Evolutionary conservation across 2,329 filamentous ascomycete genomes (phyloP).

Genomic region (Sclerotinia subarctica): DNA sequence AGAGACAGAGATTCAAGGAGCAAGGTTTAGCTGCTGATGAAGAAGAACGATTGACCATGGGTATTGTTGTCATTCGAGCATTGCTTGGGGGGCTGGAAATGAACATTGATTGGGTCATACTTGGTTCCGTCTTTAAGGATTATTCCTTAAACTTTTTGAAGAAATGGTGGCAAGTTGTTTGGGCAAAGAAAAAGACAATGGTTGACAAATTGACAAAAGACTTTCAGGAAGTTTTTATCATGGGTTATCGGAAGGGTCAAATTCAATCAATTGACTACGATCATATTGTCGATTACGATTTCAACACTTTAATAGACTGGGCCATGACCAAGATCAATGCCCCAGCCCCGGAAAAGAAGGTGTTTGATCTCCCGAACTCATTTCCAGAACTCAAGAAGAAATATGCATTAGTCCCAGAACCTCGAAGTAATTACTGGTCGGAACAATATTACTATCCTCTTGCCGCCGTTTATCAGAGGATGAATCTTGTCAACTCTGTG

Average conservation of each 20-base stretch:
- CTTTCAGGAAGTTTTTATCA: conserved; percentile 64
- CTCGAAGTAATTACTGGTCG: conserved; percentile 32
- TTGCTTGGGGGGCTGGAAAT: conserved; percentile 59
- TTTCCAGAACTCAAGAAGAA: conserved; percentile 45
- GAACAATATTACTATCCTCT: conserved; percentile 46
- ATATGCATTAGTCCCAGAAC: conserved; percentile 35
- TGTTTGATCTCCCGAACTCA: conserved; percentile 48
- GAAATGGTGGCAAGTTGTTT: conserved; percentile 54
- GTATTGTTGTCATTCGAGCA: conserved; percentile 56
- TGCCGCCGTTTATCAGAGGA: conserved; percentile 44
- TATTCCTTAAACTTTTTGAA: conserved; percentile 51
- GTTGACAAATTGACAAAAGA: conserved; percentile 57
- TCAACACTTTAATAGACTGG: conserved; percentile 65
- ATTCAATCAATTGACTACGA: conserved; percentile 62
- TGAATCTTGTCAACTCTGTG: conserved; percentile 43
- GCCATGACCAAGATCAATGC: conserved; percentile 46
- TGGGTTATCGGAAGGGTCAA: conserved; percentile 61
- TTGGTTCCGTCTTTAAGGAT: conserved; percentile 54
- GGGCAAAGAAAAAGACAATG: conserved; percentile 50
- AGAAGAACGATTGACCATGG: conserved; percentile 51
- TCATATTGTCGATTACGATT: conserved; percentile 63
- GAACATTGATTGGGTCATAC: conserved; percentile 58
- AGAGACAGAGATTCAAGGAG: conserved; percentile 34
- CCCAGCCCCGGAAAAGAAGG: conserved; percentile 42
- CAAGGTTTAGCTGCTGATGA: conserved; percentile 41